These are phyloP conservation scores for Malus sieversii DNA, from an alignment of 306 rosid species.

Conservation along the genomic window DNA sequence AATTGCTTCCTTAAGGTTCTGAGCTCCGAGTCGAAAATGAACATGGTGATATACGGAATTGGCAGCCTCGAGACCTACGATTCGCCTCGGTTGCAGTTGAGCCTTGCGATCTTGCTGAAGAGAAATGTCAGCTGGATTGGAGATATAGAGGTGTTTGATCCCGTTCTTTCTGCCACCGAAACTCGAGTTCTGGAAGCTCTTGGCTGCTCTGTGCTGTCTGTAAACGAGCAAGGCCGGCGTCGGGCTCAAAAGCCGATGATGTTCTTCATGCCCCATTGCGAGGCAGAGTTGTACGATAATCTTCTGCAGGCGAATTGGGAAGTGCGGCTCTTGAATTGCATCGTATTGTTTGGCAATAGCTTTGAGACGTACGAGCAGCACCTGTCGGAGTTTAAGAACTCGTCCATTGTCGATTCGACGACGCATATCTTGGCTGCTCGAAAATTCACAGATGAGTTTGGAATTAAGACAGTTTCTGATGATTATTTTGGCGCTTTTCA, in stretches of 20 bases:
- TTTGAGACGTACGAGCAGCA: constrained; percentile 60
- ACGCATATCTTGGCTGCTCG: constrained; percentile 39
- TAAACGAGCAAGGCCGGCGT: constrained; percentile 68
- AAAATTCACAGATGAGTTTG: constrained; percentile 43
- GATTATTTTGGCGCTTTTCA: constrained; percentile 76
- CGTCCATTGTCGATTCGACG: constrained; percentile 26
- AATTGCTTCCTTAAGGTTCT: constrained; percentile 36
- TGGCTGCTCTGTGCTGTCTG: constrained; percentile 51
- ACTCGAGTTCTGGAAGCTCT: constrained; percentile 49
- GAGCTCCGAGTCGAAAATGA: constrained; percentile 42
- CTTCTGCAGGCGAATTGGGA: constrained; percentile 72
- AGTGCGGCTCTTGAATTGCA: constrained; percentile 39
- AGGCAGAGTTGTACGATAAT: constrained; percentile 69
- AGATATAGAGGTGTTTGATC: constrained; percentile 72
- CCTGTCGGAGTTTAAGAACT: constrained; percentile 42
- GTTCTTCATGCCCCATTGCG: constrained; percentile 90
- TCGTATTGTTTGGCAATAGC: constrained; percentile 70
- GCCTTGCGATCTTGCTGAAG: constrained; percentile 21
- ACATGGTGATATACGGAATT: constrained; percentile 73
- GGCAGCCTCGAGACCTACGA: constrained; percentile 77
- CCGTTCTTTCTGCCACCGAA: constrained; percentile 60
- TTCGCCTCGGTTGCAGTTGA: constrained; percentile 31
- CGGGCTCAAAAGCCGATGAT: constrained; percentile 28
- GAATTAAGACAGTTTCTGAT: constrained; percentile 45
- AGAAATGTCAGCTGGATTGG: constrained; percentile 58